Evolutionary conservation across 78 protist genomes (phyloP), one percentile per base, ranked within the genome.

Genomic region (Speleostelium caveatum): DNA sequence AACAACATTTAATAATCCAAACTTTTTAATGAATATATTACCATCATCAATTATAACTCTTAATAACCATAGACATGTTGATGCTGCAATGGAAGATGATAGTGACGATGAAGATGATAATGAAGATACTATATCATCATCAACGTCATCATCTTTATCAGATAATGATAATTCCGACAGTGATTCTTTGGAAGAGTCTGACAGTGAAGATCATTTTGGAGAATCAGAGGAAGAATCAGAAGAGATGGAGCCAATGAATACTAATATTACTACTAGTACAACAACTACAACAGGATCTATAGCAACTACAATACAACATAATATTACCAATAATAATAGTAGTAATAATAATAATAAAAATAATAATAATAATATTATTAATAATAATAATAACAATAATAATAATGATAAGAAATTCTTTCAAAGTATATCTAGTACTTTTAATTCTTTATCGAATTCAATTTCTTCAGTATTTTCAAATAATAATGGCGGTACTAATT

Each of bases 181-280:
- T 73, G 79, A n/a, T n/a, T n/a, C n/a, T n/a, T n/a, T n/a, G n/a
- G n/a, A 73, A 17, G 56, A 49, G 2, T 28, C 19, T 22, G 79
- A 73, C 53, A 35, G 51, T 17, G 79, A 73, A 35, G 76, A 71
- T 67, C 19, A n/a, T 67, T 67, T 39, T 38, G 38, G 56, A 16
- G 14, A 49, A 14, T 8, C 8, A 49, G 56, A 49, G 56, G 56
- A 49, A 49, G 56, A 49, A 49, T 8, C 8, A 49, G 56, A 49
- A 49, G 56, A 49, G 14, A 14, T 16, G 56, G 14, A 49, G 14
- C 14, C 56, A 49, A 16, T 14, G n/a, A n/a, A n/a, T n/a, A n/a
- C n/a, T n/a, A n/a, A n/a, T n/a, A n/a, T n/a, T n/a, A n/a, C n/a
- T n/a, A n/a, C n/a, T n/a, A n/a, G n/a, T n/a, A 45, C 53, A 6